Base-by-base conservation (phyloP, 176 grass and related monocot genomes). In the Themeda triandra region DNA sequence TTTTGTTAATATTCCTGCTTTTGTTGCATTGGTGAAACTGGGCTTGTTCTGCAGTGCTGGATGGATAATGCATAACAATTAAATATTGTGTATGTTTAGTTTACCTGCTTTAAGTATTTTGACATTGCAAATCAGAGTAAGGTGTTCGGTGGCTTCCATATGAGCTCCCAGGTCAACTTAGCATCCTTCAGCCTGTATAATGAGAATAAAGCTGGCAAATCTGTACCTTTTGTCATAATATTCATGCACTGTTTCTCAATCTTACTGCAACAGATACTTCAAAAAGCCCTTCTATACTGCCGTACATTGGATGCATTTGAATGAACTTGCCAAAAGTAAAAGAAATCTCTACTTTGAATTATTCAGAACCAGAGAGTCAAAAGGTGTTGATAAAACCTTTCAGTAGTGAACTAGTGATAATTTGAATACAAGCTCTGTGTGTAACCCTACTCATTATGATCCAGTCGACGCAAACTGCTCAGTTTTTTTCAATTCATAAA, bases 261-360 rank as follows among this genome's bases (percentile, higher is more conserved):
- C 39, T 27, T 79, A 66, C 14, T 4, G 19, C 13, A 83, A 83
- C 46, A 10, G 28, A 66, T 73, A 19, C 42, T 79, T 64, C 4
- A 42, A 80, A 79, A 51, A 41, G 19, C 60, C 62, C 56, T 40
- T 19, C 30, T 37, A 6, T 53, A 70, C 48, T 51, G 64, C 32
- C 23, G 63, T 49, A 49, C 17, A 49, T 49, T 13, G 41, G 54
- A 75, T 13, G 11, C 37, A 13, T n/a, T 85, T 59, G 44, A 80
- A 44, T 67, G 46, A 60, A 88, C 63, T 64, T n/a, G 10, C 6
- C 75, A 60, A 8, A 36, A 53, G 44, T 63, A 42, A n/a, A 88
- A 83, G 17, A 10, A 8, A 73, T 21, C 15, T 54, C 6, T 31
- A 14, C 6, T 42, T 51, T 31, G 40, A 13, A 78, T 71, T 69